Evolutionary conservation across 2,329 filamentous ascomycete genomes (phyloP).

Genomic region (Cladosporium austrohemisphaericum): DNA sequence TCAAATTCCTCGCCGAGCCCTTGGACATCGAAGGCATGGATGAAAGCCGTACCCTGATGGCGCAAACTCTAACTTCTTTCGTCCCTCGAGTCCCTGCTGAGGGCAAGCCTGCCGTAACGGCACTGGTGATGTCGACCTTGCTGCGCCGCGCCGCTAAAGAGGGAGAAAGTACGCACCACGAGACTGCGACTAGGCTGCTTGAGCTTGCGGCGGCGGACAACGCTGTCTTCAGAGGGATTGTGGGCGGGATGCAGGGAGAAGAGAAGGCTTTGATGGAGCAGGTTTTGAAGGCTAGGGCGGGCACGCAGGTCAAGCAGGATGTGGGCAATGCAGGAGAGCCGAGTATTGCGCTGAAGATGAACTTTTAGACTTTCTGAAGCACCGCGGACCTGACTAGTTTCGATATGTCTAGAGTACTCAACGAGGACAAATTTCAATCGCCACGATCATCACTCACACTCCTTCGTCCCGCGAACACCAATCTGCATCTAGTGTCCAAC

Average conservation of each 20-base stretch:
- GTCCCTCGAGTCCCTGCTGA: conserved; percentile 45
- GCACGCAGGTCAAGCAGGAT: conserved; percentile 43
- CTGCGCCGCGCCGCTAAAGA: conserved; percentile 68
- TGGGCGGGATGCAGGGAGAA: conserved; percentile 65
- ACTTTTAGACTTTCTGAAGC: conserved; percentile 63
- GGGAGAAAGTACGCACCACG: conserved; percentile 50
- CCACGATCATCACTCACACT: not conserved
- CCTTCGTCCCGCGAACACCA: not conserved
- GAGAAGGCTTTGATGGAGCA: conserved; percentile 71
- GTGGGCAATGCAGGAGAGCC: conserved; percentile 55
- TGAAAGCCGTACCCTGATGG: conserved; percentile 65
- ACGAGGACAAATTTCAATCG: too few relatives aligned
- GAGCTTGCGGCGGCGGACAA: conserved; percentile 78
- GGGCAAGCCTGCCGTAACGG: conserved; percentile 58
- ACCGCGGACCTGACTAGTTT: too few relatives aligned
- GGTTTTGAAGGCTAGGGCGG: conserved; percentile 50
- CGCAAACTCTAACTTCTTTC: conserved; percentile 72
- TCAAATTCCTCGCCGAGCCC: conserved; percentile 67
- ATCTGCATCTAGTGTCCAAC: conserved; percentile 11
- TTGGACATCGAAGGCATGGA: conserved; percentile 74
- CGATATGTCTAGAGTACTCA: too few relatives aligned
- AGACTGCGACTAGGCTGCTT: conserved; percentile 72
- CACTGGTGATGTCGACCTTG: conserved; percentile 72
- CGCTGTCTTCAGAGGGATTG: conserved; percentile 66
- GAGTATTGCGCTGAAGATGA: conserved; percentile 90